Evolutionary conservation across 352 stramenopile genomes (phyloP).

Genomic region (Pythium phragmiticola): DNA sequence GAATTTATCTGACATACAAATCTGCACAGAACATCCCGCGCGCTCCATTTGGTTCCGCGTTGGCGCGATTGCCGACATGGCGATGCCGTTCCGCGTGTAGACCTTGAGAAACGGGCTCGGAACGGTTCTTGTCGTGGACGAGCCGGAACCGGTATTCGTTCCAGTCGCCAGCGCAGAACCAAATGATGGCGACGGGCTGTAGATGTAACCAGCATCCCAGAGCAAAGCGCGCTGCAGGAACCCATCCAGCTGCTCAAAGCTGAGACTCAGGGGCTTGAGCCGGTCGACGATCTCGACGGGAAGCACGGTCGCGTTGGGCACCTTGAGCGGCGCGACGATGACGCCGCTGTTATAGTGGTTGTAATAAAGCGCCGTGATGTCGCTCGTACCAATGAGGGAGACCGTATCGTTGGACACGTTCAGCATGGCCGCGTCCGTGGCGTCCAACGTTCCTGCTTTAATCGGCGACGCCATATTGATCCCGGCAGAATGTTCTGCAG

Average conservation of each 20-base stretch:
- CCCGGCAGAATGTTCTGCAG: background rate
- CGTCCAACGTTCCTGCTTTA: background rate
- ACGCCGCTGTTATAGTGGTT: conserved; percentile 27
- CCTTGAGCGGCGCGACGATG: conserved; percentile 26
- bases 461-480: background rate
- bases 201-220: conserved; percentile 53
- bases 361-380: conserved; percentile 26
- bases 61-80: conserved; percentile 27
- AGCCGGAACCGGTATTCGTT: background rate
- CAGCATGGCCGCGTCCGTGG: background rate
- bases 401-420: conserved; percentile 19
- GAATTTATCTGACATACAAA: conserved; percentile 17
- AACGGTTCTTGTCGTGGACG: background rate
- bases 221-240: conserved; percentile 50
- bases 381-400: conserved; percentile 18
- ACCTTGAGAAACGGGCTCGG: conserved; percentile 21
- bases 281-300: conserved; percentile 10
- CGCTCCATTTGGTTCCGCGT: conserved; percentile 25
- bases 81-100: conserved; percentile 25
- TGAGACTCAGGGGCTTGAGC: conserved; percentile 15
- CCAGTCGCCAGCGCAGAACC: background rate
- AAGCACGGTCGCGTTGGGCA: conserved; percentile 9
- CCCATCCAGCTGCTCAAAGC: conserved; percentile 29
- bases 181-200: conserved; percentile 14
- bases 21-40: conserved; percentile 27